Evolutionary conservation across 257 asterid genomes (phyloP), one percentile per base, ranked within the genome.

Genomic region (Forsythia viridissima): DNA sequence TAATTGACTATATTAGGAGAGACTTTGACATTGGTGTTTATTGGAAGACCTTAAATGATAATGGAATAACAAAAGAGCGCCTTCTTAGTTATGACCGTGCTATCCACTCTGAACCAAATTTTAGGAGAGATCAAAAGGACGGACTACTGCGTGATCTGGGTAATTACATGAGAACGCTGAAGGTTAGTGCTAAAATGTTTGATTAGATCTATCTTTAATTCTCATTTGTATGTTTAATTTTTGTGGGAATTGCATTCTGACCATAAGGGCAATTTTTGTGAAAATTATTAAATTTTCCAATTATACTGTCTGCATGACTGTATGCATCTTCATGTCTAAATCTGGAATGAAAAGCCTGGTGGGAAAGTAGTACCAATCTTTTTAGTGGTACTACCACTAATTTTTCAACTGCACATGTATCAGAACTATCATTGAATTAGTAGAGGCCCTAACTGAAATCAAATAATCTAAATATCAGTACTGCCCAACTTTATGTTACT

Each of bases 61-160:
- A 93, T 74, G 99, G 99, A 79, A 93, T 96, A 86, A 96, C 95
- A 76, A 96, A 93, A 82, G 97, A 96, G 76, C 97, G 98, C n/a
- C 97, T 96, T 84, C 89, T 96, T 81, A 89, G 99, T 83, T 96
- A 96, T 77, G 99, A 96, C 85, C 99, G 99, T 72, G 99, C 90
- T 39, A 96, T 96, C 81, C 99, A 75, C 85, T 86, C 90, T 34
- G 98, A 96, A 85, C 99, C 99, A 72, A 80, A 84, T 84, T 92
- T 96, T 80, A 89, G 91, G 81, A 85, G 76, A 76, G 95, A 96
- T 79, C 97, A 96, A 78, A 96, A 86, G 90, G 94, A 86, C 66
- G 96, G 99, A 40, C 96, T 96, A 82, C 81, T 96, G 84, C 97
- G 89, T 80, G 99, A 96, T 89, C 96, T 96, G 71, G 96, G 96